Evolutionary conservation across 805 yeast species (phyloP).

Genomic region (Lipomyces oligophaga): DNA sequence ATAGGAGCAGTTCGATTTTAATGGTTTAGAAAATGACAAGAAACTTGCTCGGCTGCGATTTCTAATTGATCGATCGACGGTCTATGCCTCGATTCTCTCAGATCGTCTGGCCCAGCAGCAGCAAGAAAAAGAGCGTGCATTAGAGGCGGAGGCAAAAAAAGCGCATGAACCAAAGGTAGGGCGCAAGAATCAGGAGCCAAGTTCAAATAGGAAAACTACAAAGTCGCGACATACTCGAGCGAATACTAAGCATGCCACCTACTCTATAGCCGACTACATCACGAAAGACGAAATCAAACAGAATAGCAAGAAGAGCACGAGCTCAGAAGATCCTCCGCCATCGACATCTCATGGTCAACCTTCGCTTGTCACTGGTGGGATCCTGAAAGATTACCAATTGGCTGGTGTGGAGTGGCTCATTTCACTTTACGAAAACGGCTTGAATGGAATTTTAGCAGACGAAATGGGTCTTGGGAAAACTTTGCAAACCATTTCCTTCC

Average conservation of each 20-base stretch:
- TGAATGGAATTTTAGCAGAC: constrained; percentile 93
- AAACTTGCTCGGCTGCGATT: constrained; percentile 66
- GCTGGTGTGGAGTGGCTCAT: constrained; percentile 90
- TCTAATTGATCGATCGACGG: constrained; percentile 80
- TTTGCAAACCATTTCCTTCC: constrained; percentile 74
- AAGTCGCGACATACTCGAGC: neutral
- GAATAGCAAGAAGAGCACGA: neutral
- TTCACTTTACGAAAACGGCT: constrained; percentile 85
- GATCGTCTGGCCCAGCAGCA: constrained; percentile 51
- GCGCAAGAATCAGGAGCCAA: neutral
- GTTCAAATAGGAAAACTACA: too few relatives aligned
- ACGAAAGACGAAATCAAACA: neutral
- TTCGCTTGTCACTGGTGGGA: constrained; percentile 50
- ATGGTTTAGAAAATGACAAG: constrained; percentile 48
- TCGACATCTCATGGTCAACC: constrained; percentile 45
- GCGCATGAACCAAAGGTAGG: neutral
- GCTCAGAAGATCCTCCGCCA: neutral
- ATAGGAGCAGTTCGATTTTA: constrained; percentile 31
- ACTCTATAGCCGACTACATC: constrained; percentile 1
- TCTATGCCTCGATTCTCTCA: constrained; percentile 81
- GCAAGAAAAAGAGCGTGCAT: constrained; percentile 18
- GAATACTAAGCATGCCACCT: neutral
- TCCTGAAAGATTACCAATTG: constrained; percentile 75
- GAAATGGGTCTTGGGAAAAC: constrained; percentile 98
- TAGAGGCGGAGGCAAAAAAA: constrained; percentile 2